Conservation (phyloP, 2,329 filamentous ascomycete genomes). For the Botrytis squamosa region DNA sequence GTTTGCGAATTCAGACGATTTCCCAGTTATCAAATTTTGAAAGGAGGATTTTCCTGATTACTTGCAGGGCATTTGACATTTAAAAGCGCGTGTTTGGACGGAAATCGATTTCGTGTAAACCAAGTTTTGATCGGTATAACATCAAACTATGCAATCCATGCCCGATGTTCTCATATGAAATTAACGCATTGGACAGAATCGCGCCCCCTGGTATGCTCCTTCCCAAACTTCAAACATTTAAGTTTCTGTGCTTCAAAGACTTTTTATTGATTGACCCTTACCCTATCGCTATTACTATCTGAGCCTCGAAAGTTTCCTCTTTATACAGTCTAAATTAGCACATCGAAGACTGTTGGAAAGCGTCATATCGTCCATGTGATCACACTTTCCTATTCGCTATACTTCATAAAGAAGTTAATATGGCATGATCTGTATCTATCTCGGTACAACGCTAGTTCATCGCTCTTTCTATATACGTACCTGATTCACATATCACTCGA, state of each 20-base stretch:
- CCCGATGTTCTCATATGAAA: not conserved
- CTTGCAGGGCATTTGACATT: not conserved
- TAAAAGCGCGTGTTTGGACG: rapidly evolving
- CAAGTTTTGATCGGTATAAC: not conserved
- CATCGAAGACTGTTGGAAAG: not conserved
- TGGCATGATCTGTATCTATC: not conserved
- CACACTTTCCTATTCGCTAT: not conserved
- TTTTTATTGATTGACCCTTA: not conserved
- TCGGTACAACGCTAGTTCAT: not conserved
- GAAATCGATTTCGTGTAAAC: not conserved
- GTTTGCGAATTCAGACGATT: not conserved
- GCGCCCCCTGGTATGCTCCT: rapidly evolving
- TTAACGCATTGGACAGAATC: no score
- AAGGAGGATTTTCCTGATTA: rapidly evolving
- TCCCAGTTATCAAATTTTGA: not conserved
- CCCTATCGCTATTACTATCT: not conserved
- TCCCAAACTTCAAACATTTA: not conserved
- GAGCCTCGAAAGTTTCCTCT: no score
- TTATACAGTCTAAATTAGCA: not conserved
- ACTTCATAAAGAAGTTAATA: not conserved
- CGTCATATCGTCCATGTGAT: not conserved
- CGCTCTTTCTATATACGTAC: not conserved
- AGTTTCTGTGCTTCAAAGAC: not conserved
- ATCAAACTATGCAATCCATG: not conserved
- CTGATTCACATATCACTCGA: not conserved